phyloP scores from a whole-genome alignment of 768 basidiomycete genomes.

The Termitomyces bulborhizus region DNA sequence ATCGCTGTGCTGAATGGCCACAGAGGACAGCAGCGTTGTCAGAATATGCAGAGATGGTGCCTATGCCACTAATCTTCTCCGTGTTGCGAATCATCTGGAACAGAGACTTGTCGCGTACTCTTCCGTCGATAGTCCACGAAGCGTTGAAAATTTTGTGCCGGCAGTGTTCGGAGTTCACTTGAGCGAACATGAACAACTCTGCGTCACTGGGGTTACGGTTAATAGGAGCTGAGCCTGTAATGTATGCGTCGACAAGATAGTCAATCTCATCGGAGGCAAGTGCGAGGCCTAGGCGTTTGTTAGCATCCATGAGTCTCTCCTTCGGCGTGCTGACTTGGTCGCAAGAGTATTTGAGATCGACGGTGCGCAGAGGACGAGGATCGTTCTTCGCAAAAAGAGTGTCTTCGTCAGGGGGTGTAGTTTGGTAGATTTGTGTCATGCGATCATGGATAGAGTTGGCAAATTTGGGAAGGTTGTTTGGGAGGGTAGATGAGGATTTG shows the following conservation, averaged over 20 bases:
- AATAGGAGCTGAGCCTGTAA: slow-evolving; percentile 60
- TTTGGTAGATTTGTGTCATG: slow-evolving; percentile 85
- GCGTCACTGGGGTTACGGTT: slow-evolving; percentile 91
- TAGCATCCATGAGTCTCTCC: slow-evolving; percentile 66
- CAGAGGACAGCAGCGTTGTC: slow-evolving; percentile 96
- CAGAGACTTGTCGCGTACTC: slow-evolving; percentile 59
- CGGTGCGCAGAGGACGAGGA: slow-evolving; percentile 29
- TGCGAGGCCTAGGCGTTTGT: slow-evolving; percentile 83
- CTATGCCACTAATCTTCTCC: slow-evolving; percentile 63
- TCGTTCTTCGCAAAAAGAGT: slow-evolving; percentile 52
- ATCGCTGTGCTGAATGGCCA: slow-evolving; percentile 70
- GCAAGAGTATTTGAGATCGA: slow-evolving; percentile 41
- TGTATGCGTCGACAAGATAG: slow-evolving; percentile 87
- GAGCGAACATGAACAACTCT: slow-evolving; percentile 99
- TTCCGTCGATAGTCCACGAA: slow-evolving; percentile 83
- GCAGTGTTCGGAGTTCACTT: slow-evolving; percentile 99
- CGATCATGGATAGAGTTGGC: slow-evolving; percentile 83
- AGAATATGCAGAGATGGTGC: slow-evolving; percentile 94
- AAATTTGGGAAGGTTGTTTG: slow-evolving; percentile 45
- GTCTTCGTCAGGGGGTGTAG: slow-evolving; percentile 50
- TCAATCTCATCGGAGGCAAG: slow-evolving; percentile 85
- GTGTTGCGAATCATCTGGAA: slow-evolving; percentile 99
- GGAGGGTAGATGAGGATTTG: slow-evolving; percentile 33
- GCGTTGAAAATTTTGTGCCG: slow-evolving; percentile 99
- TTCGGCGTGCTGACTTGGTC: slow-evolving; percentile 36